phyloP scores from a whole-genome alignment of 305 asterid genomes.

The Solanum chacoense region DNA sequence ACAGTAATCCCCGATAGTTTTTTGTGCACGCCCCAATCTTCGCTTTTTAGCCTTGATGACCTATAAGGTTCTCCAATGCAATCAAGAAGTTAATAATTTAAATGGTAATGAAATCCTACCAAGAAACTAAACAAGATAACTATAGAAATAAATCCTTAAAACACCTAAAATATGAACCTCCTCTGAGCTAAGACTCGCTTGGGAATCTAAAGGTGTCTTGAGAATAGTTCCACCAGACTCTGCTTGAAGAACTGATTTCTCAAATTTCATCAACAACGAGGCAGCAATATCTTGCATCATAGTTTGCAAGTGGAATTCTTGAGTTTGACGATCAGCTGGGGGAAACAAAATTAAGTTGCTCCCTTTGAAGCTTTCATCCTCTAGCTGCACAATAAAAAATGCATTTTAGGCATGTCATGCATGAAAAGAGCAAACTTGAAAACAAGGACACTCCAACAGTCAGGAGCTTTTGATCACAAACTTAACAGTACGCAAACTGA shows the following conservation, averaged over 20 bases:
- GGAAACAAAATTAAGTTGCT: slow-evolving; percentile 75
- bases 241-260: slow-evolving; percentile 90
- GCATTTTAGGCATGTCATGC: neutral
- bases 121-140: slow-evolving; percentile 4
- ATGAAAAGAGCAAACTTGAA: neutral
- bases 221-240: slow-evolving; percentile 91
- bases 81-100: slow-evolving; percentile 4
- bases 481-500: neutral
- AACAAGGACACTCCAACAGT: neutral
- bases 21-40: slow-evolving; percentile 90
- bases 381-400: slow-evolving; percentile 41
- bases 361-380: slow-evolving; percentile 73
- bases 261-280: slow-evolving; percentile 88
- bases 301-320: slow-evolving; percentile 87
- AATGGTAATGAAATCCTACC: slow-evolving; percentile 3
- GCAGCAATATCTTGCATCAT: slow-evolving; percentile 99
- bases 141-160: slow-evolving; percentile 30
- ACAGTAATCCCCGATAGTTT: slow-evolving; percentile 94
- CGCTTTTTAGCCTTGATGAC: slow-evolving; percentile 94
- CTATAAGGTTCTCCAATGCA: slow-evolving; percentile 25
- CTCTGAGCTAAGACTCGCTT: slow-evolving; percentile 99
- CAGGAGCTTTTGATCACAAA: neutral
- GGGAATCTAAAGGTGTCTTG: slow-evolving; percentile 98
- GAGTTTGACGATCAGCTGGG: slow-evolving; percentile 90
- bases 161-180: slow-evolving; percentile 96